Base-by-base conservation (phyloP, 352 stramenopile species). In the Phytophthora boehmeriae region DNA sequence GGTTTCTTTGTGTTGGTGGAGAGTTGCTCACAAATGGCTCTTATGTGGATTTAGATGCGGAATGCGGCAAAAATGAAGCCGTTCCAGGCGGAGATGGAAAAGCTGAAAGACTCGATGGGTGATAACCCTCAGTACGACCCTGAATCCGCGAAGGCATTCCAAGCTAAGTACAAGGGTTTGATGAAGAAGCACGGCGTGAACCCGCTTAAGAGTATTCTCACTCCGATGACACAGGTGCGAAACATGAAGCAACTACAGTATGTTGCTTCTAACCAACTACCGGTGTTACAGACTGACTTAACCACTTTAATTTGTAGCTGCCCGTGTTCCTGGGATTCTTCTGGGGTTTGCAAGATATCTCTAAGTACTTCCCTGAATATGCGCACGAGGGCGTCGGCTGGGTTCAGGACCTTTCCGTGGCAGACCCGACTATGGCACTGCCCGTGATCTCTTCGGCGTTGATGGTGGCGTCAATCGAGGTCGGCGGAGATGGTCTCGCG, bases 301-400 rank as follows among this genome's bases (percentile, higher is more conserved):
- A 23, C 14, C 38, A 22, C 6, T 16, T 13, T 43, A 22, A 27
- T 28, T 9, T 57, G 34, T 67, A 95, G 85, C 86, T 95, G 27
- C 87, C 87, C 0, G 76, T 95, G 16, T 95, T 95, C 60, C 53
- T 95, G n/a, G 73, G 80, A 5, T 93, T 94, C 54, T 93, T 95
- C 65, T 94, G 81, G 87, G 87, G 85, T 2, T 73, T 95, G 2
- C 81, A 92, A 65, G 63, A 87, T 17, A 89, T 93, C 44, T 70
- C 81, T 19, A 83, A 92, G 61, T 94, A 92, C 66, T 89, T 92
- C 45, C 85, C 85, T 1, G 83, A 89, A 35, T 95, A 93, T 49
- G 46, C 70, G 11, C 77, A 83, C 8, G 86, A 87, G 16, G 89
- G 89, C n/a, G 59, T 88, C 32, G 82, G 85, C 34, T 97, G 89